Percentiles rank a stretch among this genome's conserved stretches.
Evolutionary conservation across 2,329 filamentous ascomycete species (phyloP).

Genomic region (Aspergillus carbonarius): DNA sequence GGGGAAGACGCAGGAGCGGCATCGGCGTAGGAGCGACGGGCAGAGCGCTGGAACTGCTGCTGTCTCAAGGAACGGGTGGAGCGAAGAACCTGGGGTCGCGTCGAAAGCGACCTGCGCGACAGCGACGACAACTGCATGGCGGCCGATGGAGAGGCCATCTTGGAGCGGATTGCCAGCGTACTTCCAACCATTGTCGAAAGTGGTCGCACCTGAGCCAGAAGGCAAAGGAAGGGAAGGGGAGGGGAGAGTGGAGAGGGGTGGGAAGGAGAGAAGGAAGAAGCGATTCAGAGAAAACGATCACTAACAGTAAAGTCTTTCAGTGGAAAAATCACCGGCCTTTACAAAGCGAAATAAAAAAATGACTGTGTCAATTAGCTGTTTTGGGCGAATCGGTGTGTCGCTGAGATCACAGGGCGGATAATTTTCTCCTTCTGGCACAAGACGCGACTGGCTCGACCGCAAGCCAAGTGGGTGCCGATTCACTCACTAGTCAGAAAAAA

Average conservation of each 20-base stretch:
- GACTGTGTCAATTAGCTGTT: constrained; percentile 27
- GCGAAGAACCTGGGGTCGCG: constrained; percentile 27
- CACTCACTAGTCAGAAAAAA: background rate
- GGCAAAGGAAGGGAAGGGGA: constrained; percentile 11
- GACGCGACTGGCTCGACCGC: constrained; percentile 4
- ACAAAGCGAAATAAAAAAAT: constrained; percentile 15
- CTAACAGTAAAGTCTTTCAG: constrained; percentile 9
- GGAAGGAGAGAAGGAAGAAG: constrained; percentile 14
- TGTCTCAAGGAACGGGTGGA: constrained; percentile 28
- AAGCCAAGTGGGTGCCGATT: background rate
- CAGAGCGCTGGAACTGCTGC: constrained; percentile 35
- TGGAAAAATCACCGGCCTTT: constrained; percentile 12
- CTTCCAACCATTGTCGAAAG: constrained; percentile 36
- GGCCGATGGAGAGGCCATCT: constrained; percentile 31
- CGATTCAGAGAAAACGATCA: constrained; percentile 5
- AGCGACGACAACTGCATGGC: constrained; percentile 36
- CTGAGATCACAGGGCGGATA: constrained; percentile 7
- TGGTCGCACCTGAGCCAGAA: constrained; percentile 22
- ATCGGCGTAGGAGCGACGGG: constrained; percentile 54
- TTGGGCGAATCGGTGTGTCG: constrained; percentile 39
- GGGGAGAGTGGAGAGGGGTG: constrained; percentile 11
- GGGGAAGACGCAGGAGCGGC: constrained; percentile 38
- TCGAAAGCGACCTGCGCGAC: constrained; percentile 39
- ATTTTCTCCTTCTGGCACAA: constrained; percentile 10
- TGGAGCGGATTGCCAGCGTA: constrained; percentile 34